Evolutionary conservation across 2,329 filamentous ascomycete species (phyloP).

Genomic region (Beauveria asiatica): DNA sequence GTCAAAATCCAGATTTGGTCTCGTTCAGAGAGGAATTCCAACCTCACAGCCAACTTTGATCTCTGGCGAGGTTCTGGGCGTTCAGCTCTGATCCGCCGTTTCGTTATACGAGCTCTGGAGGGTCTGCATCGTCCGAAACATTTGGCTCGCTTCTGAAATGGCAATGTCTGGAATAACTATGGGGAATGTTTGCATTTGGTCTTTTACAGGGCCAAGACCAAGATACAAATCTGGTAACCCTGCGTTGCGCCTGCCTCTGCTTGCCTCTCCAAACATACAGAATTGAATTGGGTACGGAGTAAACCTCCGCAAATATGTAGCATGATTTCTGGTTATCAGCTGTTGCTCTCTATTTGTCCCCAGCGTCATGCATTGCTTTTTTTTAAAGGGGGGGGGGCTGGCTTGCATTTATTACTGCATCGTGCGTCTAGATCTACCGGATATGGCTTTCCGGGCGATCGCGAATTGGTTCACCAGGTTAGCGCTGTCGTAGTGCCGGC

Average conservation of each 20-base stretch:
- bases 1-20: background rate
- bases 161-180: background rate
- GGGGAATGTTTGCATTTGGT: background rate
- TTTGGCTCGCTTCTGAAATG: background rate
- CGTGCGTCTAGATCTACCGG: background rate
- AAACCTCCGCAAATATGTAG: background rate
- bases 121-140: background rate
- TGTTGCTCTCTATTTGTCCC: background rate
- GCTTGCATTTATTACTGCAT: background rate
- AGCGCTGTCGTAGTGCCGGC: background rate
- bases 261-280: background rate
- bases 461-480: background rate
- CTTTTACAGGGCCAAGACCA: background rate
- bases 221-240: background rate
- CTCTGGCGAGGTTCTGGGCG: background rate
- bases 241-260: background rate
- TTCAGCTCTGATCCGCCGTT: background rate
- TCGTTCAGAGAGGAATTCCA: no score
- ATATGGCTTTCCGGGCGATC: background rate
- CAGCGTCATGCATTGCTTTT: background rate
- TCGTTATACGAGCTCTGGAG: background rate
- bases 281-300: background rate
- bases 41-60: background rate
- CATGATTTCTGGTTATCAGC: background rate
- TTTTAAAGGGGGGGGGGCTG: background rate